Conservation (phyloP, 1,139 yeast species). For the Nakaseomyces bracarensis region DNA sequence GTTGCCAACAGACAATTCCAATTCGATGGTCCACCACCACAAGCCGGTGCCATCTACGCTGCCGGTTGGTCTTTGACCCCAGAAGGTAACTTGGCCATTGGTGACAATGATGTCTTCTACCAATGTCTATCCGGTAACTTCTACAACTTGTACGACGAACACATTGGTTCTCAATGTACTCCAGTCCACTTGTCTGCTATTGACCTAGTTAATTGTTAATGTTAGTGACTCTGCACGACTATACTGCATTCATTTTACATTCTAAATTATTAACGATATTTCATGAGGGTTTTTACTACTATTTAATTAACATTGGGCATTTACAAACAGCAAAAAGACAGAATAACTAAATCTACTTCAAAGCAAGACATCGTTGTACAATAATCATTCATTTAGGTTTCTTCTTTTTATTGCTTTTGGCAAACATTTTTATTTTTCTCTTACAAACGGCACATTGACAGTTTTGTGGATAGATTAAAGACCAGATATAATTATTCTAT, state of each 20-base stretch:
- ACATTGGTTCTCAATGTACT: constrained; percentile 57
- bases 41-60: constrained; percentile 77
- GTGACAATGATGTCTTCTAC: constrained; percentile 57
- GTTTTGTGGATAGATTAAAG: not conserved
- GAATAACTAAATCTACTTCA: not conserved
- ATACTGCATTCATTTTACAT: constrained; percentile 2
- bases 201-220: constrained; percentile 54
- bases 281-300: constrained; percentile 1
- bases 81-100: constrained; percentile 63
- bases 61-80: constrained; percentile 65
- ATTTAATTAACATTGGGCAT: constrained; percentile 1
- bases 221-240: no score
- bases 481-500: constrained; percentile 1
- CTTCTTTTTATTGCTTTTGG: not conserved
- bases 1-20: constrained; percentile 84
- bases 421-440: not conserved
- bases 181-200: constrained; percentile 57
- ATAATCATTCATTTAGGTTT: not conserved
- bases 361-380: constrained; percentile 1
- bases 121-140: constrained; percentile 74
- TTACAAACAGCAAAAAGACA: not conserved
- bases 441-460: not conserved
- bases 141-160: constrained; percentile 74
- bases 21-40: constrained; percentile 85
- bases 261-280: constrained; percentile 1